These are phyloP conservation scores for Casuarina cunninghamiana DNA, from an alignment of 306 rosid genomes.

Conservation along the genomic window DNA sequence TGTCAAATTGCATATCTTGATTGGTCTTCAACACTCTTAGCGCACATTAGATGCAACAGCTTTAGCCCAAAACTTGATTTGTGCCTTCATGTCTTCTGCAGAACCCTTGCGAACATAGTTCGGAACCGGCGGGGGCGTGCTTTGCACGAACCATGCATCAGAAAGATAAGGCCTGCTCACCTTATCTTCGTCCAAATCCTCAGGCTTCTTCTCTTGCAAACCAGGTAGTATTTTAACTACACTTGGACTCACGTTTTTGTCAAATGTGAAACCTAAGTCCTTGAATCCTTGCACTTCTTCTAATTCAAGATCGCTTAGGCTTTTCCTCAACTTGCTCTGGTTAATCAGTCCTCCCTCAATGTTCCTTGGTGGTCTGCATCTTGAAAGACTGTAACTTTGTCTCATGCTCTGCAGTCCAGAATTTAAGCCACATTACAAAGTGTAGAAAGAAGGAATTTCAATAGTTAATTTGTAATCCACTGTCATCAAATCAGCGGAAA, in stretches of 20 bases:
- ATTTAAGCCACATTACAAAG: slow-evolving; percentile 2
- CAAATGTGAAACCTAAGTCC: slow-evolving; percentile 91
- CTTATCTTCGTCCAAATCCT: slow-evolving; percentile 44
- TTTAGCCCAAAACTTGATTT: slow-evolving; percentile 92
- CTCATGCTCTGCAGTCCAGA: slow-evolving; percentile 33
- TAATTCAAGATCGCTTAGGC: slow-evolving; percentile 69
- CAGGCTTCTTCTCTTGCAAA: slow-evolving; percentile 57
- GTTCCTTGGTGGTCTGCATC: slow-evolving; percentile 29
- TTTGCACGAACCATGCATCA: slow-evolving; percentile 79
- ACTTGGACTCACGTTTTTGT: slow-evolving; percentile 58
- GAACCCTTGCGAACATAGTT: slow-evolving; percentile 52
- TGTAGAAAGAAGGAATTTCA: neutral
- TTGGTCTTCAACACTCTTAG: slow-evolving; percentile 42
- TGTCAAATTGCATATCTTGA: neutral
- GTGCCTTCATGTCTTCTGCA: slow-evolving; percentile 63
- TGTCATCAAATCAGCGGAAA: neutral
- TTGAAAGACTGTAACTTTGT: slow-evolving; percentile 57
- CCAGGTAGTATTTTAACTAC: slow-evolving; percentile 82
- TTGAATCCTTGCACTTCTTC: slow-evolving; percentile 93
- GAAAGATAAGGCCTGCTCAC: slow-evolving; percentile 82
- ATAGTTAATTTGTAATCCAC: neutral
- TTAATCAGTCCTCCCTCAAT: slow-evolving; percentile 32
- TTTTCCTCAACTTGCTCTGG: slow-evolving; percentile 52
- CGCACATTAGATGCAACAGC: slow-evolving; percentile 77
- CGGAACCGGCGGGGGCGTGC: slow-evolving; percentile 60